Conservation (phyloP, 495 filamentous ascomycete species). For the Neurospora pannonica region DNA sequence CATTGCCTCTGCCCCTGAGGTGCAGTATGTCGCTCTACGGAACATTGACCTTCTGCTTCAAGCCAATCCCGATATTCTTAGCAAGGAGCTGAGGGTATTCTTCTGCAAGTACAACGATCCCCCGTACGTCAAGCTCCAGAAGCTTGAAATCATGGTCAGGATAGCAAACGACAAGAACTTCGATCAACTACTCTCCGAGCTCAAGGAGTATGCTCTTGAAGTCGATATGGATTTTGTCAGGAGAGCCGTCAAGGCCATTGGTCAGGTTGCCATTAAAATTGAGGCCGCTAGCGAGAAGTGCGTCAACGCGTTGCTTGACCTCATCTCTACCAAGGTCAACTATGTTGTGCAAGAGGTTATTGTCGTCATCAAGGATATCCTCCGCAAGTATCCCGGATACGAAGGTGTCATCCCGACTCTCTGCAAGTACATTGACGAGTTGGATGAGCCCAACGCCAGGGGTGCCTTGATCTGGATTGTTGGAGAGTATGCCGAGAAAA, state of each 20-base stretch:
- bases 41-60: constrained; percentile 94
- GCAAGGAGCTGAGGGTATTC: constrained; percentile 96
- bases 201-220: constrained; percentile 95
- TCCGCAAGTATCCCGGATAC: constrained; percentile 97
- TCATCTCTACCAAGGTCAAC: constrained; percentile 97
- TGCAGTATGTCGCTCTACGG: constrained; percentile 90
- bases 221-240: constrained; percentile 98
- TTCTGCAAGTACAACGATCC: constrained; percentile 99
- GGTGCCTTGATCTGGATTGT: constrained; percentile 99
- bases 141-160: constrained; percentile 98
- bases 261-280: constrained; percentile 98
- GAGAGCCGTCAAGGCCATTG: constrained; percentile 94
- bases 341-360: constrained; percentile 99
- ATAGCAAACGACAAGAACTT: constrained; percentile 95
- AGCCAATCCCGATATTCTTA: constrained; percentile 81
- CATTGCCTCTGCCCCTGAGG: constrained; percentile 90
- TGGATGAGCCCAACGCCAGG: constrained; percentile 98
- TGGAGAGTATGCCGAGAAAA: constrained; percentile 92
- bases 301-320: constrained; percentile 84
- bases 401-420: constrained; percentile 93
- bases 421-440: constrained; percentile 90
- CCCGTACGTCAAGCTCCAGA: constrained; percentile 99
- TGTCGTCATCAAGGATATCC: constrained; percentile 97
- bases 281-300: constrained; percentile 84
- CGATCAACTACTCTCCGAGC: constrained; percentile 84